Conservation (phyloP, 2,329 filamentous ascomycete species). For the Ascosphaera pollenicola region DNA sequence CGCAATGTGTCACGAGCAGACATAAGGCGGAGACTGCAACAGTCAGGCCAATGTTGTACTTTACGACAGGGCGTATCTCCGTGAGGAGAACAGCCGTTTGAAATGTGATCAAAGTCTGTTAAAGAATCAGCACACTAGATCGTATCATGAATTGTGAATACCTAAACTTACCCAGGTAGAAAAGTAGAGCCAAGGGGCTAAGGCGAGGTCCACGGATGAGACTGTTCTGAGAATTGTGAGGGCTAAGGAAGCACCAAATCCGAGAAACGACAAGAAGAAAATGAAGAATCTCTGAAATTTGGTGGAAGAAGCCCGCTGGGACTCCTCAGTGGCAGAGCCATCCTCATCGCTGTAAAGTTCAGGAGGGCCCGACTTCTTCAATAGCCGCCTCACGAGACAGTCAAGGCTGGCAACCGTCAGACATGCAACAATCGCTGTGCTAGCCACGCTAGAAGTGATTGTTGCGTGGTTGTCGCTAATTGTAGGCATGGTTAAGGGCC, state of each 20-base stretch:
- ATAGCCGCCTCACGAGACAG: neutral
- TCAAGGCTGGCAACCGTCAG: neutral
- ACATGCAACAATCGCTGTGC: neutral
- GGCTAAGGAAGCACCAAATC: slow-evolving; percentile 33
- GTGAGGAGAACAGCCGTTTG: slow-evolving; percentile 15
- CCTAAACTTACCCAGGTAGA: neutral
- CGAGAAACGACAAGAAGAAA: slow-evolving; percentile 30
- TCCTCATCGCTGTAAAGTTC: slow-evolving; percentile 46
- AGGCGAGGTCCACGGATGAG: neutral
- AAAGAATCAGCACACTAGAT: neutral
- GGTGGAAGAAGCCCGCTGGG: slow-evolving; percentile 38
- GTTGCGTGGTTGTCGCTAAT: neutral
- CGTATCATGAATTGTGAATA: neutral
- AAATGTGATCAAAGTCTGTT: slow-evolving; percentile 11
- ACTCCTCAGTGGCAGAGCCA: slow-evolving; percentile 43
- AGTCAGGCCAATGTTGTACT: slow-evolving; percentile 12
- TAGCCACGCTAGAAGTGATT: neutral
- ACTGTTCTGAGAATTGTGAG: slow-evolving; percentile 28
- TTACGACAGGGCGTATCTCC: slow-evolving; percentile 13
- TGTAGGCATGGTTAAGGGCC: neutral
- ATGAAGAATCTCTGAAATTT: slow-evolving; percentile 33
- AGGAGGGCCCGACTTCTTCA: slow-evolving; percentile 1
- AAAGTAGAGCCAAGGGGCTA: neutral
- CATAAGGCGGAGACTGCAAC: slow-evolving; percentile 8
- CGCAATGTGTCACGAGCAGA: neutral